Base-by-base conservation (phyloP, 2,329 filamentous ascomycete genomes). In the Neospermospora avenae region DNA sequence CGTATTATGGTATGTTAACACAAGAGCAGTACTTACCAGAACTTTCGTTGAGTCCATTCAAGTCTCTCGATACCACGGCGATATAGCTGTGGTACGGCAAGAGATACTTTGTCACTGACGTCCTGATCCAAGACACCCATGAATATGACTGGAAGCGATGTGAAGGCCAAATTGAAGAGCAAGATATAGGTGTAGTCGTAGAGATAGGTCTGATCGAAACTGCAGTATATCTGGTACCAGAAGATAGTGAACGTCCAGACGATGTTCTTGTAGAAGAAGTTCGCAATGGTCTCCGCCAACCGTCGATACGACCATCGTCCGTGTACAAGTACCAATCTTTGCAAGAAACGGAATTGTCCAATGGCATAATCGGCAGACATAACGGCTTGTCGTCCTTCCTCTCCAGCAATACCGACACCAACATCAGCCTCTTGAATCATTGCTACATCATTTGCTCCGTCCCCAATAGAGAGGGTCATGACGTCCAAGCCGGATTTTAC, bases 231-330 rank as follows among this genome's bases (percentile, higher is more conserved):
- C 73, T 96, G 92, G 76, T 90, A 99, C 93, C 93, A 98, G 82
- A 98, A 97, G 60, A 99, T 89, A 45, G 89, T 84, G 72, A 97
- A 93, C 0, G 91, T 95, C 95, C 95, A 99, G 55, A 98, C 89
- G 76, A 99, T 89, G 79, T 98, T 99, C 88, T 99, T 99, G 85
- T 98, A 99, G 81, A 99, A 99, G 82, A 99, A 99, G 75, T 99
- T 99, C 74, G 92, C 91, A 70, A 96, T 97, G 49, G 88, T 90
- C 78, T 99, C 95, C 31, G 89, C 91, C 74, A 99, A 79, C 69
- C 95, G 86, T 56, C 93, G 85, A 77, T 99, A 99, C n/a, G 92
- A 96, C 91, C 93, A 97, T 60, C 93, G 85, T 60, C 93, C 93
- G 72, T 97, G 93, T 4, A 97, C 92, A 20, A 97, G 83, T 31